Conservation (phyloP, 768 basidiomycete genomes). For the Pleurotus tuoliensis region DNA sequence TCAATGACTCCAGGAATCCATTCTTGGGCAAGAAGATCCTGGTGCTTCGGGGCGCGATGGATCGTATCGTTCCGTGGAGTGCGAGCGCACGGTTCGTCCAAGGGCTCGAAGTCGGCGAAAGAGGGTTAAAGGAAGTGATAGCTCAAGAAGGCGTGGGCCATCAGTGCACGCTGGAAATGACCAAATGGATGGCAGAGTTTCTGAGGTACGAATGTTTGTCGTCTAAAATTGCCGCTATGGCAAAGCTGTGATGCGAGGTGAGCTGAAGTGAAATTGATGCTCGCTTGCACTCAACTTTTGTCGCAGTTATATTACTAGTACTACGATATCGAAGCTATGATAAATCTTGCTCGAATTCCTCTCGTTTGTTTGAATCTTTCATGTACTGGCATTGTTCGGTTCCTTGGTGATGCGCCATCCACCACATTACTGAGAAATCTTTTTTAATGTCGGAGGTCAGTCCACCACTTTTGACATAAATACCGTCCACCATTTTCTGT, state of each 20-base stretch:
- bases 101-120: slow-evolving; percentile 43
- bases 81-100: slow-evolving; percentile 55
- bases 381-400: too few relatives aligned
- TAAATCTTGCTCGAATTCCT: too few relatives aligned
- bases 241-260: background rate
- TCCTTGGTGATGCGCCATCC: too few relatives aligned
- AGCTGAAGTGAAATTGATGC: too few relatives aligned
- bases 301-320: too few relatives aligned
- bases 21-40: slow-evolving; percentile 73
- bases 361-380: too few relatives aligned
- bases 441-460: too few relatives aligned
- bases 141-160: slow-evolving; percentile 60
- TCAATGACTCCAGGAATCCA: slow-evolving; percentile 40
- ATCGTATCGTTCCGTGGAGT: slow-evolving; percentile 66
- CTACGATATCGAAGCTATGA: too few relatives aligned
- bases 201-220: slow-evolving; percentile 15
- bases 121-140: slow-evolving; percentile 53
- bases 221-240: background rate
- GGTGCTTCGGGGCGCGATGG: slow-evolving; percentile 62
- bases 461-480: too few relatives aligned
- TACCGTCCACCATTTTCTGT: too few relatives aligned
- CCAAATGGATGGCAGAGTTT: slow-evolving; percentile 37
- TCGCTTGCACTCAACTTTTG: too few relatives aligned
- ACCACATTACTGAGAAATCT: too few relatives aligned
- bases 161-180: slow-evolving; percentile 58